Evolutionary conservation across 768 basidiomycete species (phyloP).

Genomic region (Suillus plorans): DNA sequence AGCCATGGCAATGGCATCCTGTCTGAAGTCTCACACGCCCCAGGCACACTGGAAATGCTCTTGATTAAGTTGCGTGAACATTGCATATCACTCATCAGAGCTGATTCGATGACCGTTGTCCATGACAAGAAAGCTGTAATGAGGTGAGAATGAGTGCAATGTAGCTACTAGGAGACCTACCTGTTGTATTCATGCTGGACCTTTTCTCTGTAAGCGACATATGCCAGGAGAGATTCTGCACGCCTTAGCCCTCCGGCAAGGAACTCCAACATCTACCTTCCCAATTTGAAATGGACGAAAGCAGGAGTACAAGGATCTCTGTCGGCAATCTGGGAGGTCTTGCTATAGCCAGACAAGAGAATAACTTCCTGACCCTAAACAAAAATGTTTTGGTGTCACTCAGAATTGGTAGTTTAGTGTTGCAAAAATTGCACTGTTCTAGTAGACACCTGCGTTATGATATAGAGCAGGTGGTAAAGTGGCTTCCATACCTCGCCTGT

Average conservation of each 20-base stretch:
- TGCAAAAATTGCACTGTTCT: too few species aligned
- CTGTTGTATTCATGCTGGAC: background rate
- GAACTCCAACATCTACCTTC: background rate
- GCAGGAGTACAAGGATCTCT: too few species aligned
- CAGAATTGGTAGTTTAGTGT: too few species aligned
- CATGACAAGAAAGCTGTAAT: background rate
- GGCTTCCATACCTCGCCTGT: too few species aligned
- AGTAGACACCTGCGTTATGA: too few species aligned
- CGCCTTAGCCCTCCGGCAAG: background rate
- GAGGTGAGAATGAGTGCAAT: background rate
- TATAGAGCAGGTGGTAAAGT: too few species aligned
- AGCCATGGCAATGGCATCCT: background rate
- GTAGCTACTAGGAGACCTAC: background rate
- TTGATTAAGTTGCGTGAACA: background rate
- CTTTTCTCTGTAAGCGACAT: background rate
- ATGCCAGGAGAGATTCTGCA: background rate
- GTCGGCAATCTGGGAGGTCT: too few species aligned
- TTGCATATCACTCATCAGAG: background rate
- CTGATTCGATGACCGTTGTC: background rate
- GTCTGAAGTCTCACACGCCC: background rate
- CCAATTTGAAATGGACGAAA: too few species aligned
- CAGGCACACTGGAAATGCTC: background rate
- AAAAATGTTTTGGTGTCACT: too few species aligned
- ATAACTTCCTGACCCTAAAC: too few species aligned
- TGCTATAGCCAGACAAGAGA: too few species aligned